phyloP scores from a whole-genome alignment of 306 rosid species.

The Myrica gale region DNA sequence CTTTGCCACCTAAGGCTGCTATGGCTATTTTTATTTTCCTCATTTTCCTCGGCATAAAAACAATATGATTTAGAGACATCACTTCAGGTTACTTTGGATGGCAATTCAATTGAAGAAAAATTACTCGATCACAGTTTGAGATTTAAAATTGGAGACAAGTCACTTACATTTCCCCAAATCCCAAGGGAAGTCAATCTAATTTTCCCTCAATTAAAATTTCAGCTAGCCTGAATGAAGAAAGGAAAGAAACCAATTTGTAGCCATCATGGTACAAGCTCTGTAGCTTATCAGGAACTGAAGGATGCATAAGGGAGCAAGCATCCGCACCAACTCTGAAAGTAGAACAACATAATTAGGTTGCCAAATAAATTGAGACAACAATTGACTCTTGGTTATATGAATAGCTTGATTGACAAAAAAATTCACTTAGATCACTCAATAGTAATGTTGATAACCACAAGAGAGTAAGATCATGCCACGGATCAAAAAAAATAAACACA shows the following conservation, averaged over 20 bases:
- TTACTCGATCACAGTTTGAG: background rate
- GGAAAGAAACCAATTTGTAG: slow-evolving; percentile 73
- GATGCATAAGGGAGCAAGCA: slow-evolving; percentile 84
- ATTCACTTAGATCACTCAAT: background rate
- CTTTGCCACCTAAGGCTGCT: background rate
- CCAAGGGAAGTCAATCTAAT: background rate
- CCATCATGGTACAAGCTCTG: slow-evolving; percentile 76
- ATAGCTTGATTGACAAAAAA: background rate
- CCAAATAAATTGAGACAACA: background rate
- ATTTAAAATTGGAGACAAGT: background rate
- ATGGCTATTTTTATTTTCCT: background rate
- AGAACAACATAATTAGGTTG: slow-evolving; percentile 25
- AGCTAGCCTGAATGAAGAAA: slow-evolving; percentile 23
- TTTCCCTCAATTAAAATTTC: background rate
- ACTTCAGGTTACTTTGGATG: background rate
- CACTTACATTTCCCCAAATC: background rate
- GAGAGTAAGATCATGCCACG: background rate
- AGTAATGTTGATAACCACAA: background rate
- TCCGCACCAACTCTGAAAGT: slow-evolving; percentile 68
- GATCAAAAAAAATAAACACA: background rate
- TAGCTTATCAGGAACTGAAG: slow-evolving; percentile 79
- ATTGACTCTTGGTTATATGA: background rate
- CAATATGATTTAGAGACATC: background rate
- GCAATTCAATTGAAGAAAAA: background rate
- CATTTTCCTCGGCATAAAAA: background rate